These are phyloP conservation scores for Fusarium verticillioides DNA, from an alignment of 2,329 filamentous ascomycete genomes.

Conservation along the genomic window DNA sequence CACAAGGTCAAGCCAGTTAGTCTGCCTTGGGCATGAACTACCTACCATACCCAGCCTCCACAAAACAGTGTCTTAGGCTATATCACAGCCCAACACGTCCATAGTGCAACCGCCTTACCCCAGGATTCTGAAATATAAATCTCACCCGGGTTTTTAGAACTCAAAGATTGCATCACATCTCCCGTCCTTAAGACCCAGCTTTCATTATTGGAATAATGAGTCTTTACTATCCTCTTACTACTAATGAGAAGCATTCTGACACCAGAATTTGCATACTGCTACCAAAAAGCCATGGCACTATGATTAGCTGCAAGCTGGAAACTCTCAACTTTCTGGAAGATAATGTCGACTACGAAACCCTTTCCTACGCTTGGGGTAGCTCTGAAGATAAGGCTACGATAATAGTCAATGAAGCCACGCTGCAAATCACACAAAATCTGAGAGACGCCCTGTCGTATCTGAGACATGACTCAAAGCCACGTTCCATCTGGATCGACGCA, in stretches of 20 bases:
- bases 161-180: not conserved
- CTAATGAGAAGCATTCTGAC: not conserved
- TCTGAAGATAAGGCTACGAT: not conserved
- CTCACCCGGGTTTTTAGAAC: rapidly evolving
- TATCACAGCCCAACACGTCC: rapidly evolving
- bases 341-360: not conserved
- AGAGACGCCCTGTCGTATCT: not conserved
- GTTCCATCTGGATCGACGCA: not conserved
- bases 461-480: not conserved
- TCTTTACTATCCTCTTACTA: not conserved
- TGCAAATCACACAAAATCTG: not conserved
- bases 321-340: not conserved
- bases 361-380: not conserved
- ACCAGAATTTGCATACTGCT: not conserved
- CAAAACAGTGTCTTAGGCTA: not conserved
- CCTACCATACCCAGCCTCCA: not conserved
- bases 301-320: not conserved
- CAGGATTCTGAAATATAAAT: not conserved
- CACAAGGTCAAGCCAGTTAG: too few species aligned
- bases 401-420: not conserved
- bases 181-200: rapidly evolving
- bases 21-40: not conserved
- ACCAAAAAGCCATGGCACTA: not conserved
- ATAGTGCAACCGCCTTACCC: not conserved
- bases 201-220: rapidly evolving